Evolutionary conservation across 2,329 filamentous ascomycete genomes (phyloP).

Genomic region (Aureobasidium mangrovei): DNA sequence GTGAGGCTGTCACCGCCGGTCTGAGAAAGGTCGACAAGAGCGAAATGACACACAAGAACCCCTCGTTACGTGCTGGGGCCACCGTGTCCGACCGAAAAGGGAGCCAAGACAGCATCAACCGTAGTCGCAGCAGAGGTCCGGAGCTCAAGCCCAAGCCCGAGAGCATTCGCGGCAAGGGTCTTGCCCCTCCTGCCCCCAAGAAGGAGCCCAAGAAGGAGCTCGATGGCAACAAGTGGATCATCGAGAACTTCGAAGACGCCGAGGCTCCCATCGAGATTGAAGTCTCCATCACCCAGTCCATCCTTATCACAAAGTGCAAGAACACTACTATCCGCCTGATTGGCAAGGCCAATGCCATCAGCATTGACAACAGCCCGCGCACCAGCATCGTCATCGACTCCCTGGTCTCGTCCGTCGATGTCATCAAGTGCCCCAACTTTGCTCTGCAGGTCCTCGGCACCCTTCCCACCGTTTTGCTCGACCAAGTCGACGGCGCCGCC

Average conservation of each 20-base stretch:
- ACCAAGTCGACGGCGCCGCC: constrained; percentile 84
- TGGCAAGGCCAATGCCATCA: constrained; percentile 95
- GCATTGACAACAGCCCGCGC: constrained; percentile 79
- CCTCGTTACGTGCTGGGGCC: constrained; percentile 65
- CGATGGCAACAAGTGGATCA: constrained; percentile 76
- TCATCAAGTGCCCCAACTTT: constrained; percentile 92
- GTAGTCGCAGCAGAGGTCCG: constrained; percentile 78
- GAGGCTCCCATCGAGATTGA: constrained; percentile 69
- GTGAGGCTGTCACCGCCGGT: constrained; percentile 76
- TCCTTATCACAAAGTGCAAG: constrained; percentile 86
- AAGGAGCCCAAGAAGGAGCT: constrained; percentile 38
- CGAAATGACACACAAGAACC: constrained; percentile 98
- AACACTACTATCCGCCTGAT: constrained; percentile 82
- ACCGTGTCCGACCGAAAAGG: constrained; percentile 54
- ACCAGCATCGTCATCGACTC: constrained; percentile 82
- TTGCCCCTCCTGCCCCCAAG: constrained; percentile 18
- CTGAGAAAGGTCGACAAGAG: constrained; percentile 90
- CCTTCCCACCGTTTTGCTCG: constrained; percentile 79
- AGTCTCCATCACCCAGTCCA: constrained; percentile 73
- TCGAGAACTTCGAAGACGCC: constrained; percentile 84
- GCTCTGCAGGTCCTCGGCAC: constrained; percentile 72
- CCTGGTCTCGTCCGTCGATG: constrained; percentile 82
- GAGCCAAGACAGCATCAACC: constrained; percentile 41
- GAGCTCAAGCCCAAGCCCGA: constrained; percentile 53
- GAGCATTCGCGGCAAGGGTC: constrained; percentile 38